Base-by-base conservation (phyloP, 352 stramenopile species). In the Peronosclerospora sorghi region DNA sequence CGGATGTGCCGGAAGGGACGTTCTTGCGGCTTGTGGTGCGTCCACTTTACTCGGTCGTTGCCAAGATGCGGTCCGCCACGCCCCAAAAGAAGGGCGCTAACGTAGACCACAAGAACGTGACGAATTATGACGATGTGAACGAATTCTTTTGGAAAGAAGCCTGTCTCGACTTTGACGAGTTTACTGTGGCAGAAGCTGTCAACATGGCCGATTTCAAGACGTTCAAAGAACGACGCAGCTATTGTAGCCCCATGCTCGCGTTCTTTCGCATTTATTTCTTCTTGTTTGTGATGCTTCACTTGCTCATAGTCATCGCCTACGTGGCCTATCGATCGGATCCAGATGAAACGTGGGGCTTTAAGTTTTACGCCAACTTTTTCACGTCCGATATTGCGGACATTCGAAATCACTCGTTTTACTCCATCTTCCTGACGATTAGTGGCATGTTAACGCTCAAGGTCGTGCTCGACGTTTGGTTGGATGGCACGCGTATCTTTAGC, bases 241-340 rank as follows among this genome's bases (percentile, higher is more conserved):
- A 84, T 35, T 71, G 85, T 46, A 88, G 83, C 51, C 76, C 80
- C 12, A 48, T 90, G 38, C 45, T 89, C 32, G 78, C 75, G 9
- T 93, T 90, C 51, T 89, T 87, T 57, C 77, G 80, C 15, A 82
- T 93, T 54, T 93, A 90, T 54, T 87, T 88, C 40, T 89, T 93
- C 58, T 60, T 90, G 32, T 43, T 88, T 35, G 74, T 90, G 32
- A 75, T 84, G 67, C 68, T 94, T 30, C 81, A 92, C 47, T 21
- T 77, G 19, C 62, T 91, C 19, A 54, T 90, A 13, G 81, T 70
- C 15, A 75, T 93, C 41, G 72, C 58, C n/a, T 93, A 91, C 55
- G 72, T 91, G 26, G 75, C 66, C 10, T 73, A 87, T 48, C 73
- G 73, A 0, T 83, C 74, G 18, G 73, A 87, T 18, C 78, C 75